Conservation (phyloP, 805 yeast genomes). For the Ogataea pignaliae region DNA sequence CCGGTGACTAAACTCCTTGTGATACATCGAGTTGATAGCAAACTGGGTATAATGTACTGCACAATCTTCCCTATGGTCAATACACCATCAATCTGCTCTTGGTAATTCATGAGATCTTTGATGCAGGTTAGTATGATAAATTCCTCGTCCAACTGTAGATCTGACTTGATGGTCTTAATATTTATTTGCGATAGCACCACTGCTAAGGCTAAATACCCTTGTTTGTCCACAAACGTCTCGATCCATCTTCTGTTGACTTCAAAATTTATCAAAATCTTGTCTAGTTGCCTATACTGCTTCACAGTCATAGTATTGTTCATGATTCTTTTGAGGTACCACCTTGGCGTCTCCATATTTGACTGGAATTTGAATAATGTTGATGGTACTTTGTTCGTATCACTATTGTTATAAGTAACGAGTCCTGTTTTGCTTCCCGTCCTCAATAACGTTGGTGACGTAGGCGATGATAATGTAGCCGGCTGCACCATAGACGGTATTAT, state of each 20-base stretch:
- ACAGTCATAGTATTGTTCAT: conserved; percentile 35
- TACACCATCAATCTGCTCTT: conserved; percentile 57
- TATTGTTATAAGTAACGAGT: background rate
- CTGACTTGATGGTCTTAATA: conserved; percentile 34
- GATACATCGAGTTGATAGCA: conserved; percentile 67
- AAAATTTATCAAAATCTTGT: conserved; percentile 12
- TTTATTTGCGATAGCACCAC: conserved; percentile 57
- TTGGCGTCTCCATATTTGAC: conserved; percentile 31
- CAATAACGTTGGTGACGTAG: background rate
- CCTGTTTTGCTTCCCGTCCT: background rate
- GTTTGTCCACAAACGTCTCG: conserved; percentile 63
- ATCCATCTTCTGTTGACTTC: conserved; percentile 55
- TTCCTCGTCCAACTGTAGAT: conserved; percentile 61
- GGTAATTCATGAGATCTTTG: conserved; percentile 63
- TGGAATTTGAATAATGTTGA: conserved; percentile 2
- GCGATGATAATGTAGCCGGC: background rate
- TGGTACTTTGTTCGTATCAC: background rate
- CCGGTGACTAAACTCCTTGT: conserved; percentile 82
- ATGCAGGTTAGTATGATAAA: conserved; percentile 72
- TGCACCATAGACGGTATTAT: background rate
- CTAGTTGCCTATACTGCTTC: conserved; percentile 34
- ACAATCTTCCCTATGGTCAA: conserved; percentile 41
- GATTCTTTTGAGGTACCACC: conserved; percentile 39
- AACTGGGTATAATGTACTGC: conserved; percentile 63
- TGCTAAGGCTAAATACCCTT: conserved; percentile 77